A percentile compares a stretch with the other conserved stretches of the same genome.
Evolutionary conservation across 176 grass and related monocot genomes (phyloP).

Genomic region (Rhynchospora tenuis): DNA sequence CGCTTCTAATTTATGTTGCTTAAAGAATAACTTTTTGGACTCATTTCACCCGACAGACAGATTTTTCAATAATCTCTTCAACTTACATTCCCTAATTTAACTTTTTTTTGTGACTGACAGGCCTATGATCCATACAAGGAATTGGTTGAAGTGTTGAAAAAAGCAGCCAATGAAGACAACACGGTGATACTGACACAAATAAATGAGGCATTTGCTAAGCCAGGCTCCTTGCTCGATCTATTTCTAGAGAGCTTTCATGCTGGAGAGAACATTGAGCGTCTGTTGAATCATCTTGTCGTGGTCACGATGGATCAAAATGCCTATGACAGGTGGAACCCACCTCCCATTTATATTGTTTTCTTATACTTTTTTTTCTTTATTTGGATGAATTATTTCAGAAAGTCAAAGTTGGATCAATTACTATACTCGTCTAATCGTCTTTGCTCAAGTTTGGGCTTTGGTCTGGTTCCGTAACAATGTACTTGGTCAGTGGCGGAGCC

Average conservation of each 20-base stretch:
- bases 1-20: not conserved
- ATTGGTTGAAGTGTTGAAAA: conserved; percentile 52
- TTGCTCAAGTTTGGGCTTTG: not conserved
- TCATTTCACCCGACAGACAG: no score
- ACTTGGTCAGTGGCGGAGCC: no score
- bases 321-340: conserved; percentile 30
- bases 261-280: conserved; percentile 44
- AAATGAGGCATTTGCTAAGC: conserved; percentile 69
- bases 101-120: conserved; percentile 11
- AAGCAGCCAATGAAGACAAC: conserved; percentile 53
- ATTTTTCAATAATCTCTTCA: not conserved
- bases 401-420: not conserved
- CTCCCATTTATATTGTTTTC: not conserved
- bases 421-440: not conserved
- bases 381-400: not conserved
- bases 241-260: conserved; percentile 85
- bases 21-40: not conserved
- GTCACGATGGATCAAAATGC: conserved; percentile 84
- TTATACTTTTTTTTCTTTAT: not conserved
- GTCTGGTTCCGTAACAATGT: not conserved
- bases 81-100: not conserved
- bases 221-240: conserved; percentile 77
- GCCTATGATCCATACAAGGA: conserved; percentile 36
- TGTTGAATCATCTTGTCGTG: conserved; percentile 80
- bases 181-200: conserved; percentile 94